These are phyloP conservation scores for Chlorociboria aeruginascens DNA, from an alignment of 495 filamentous ascomycete genomes.

Conservation along the genomic window DNA sequence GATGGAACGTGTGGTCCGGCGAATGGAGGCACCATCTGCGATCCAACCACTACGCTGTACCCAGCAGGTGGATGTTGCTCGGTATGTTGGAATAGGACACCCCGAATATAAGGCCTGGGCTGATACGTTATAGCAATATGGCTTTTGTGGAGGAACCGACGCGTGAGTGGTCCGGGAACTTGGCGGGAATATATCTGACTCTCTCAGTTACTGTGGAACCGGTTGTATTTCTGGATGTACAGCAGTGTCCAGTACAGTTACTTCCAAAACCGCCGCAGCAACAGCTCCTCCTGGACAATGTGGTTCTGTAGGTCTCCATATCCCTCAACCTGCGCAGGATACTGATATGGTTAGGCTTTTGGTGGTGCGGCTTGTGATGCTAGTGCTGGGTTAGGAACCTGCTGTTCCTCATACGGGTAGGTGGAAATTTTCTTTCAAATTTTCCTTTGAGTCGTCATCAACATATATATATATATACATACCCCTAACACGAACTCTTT, in stretches of 20 bases:
- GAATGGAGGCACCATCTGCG: constrained; percentile 34
- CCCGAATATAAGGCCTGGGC: background rate
- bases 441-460: too few species aligned
- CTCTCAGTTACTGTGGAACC: constrained; percentile 16
- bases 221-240: constrained; percentile 23
- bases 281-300: constrained; percentile 20
- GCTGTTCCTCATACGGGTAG: constrained; percentile 20
- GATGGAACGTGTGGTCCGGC: constrained; percentile 36
- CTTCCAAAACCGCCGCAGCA: background rate
- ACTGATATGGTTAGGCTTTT: background rate
- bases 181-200: background rate
- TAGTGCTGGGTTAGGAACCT: constrained; percentile 16
- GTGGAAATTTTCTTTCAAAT: background rate
- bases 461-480: too few species aligned
- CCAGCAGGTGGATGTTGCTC: constrained; percentile 19
- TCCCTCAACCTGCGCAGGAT: background rate
- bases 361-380: constrained; percentile 17
- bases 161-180: background rate
- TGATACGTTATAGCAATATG: constrained; percentile 14
- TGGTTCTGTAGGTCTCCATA: constrained; percentile 8
- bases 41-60: constrained; percentile 15
- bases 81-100: constrained; percentile 2
- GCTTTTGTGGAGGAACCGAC: constrained; percentile 22
- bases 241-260: background rate
- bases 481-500: too few species aligned